Conservation (phyloP, 139 green algal species). For the Parachlorella kessleri region DNA sequence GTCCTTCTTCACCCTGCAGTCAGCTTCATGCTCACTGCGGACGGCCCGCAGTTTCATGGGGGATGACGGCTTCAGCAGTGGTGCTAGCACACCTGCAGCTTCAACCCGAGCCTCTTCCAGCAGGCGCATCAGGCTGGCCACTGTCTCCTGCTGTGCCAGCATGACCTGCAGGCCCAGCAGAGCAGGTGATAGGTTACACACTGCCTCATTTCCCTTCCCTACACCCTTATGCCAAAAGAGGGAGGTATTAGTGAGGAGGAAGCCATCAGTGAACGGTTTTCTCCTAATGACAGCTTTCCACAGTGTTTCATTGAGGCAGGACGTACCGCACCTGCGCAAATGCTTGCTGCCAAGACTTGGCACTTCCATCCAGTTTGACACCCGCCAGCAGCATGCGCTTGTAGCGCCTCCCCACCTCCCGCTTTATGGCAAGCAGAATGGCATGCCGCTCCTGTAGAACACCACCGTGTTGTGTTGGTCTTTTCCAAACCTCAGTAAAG, state of each 20-base stretch:
- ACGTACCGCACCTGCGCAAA: constrained; percentile 57
- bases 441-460: constrained; percentile 56
- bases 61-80: constrained; percentile 20
- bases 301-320: too few species aligned
- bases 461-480: too few species aligned
- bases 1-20: constrained; percentile 1
- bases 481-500: too few species aligned
- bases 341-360: constrained; percentile 50
- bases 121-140: constrained; percentile 54
- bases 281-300: too few species aligned
- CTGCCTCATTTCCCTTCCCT: too few species aligned
- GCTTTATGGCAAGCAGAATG: constrained; percentile 51
- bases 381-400: constrained; percentile 13
- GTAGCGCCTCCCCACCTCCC: constrained; percentile 58
- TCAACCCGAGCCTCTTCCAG: constrained; percentile 28
- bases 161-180: too few species aligned
- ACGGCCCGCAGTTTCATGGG: constrained; percentile 14
- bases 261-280: too few species aligned
- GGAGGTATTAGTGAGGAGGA: too few species aligned
- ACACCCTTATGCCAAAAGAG: too few species aligned
- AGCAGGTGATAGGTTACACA: too few species aligned
- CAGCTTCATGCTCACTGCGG: constrained; percentile 20
- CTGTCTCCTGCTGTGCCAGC: constrained; percentile 67
- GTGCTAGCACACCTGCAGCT: constrained; percentile 2
- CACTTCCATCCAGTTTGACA: constrained; percentile 4